A percentile compares a stretch with the other conserved stretches of the same genome.
These are phyloP conservation scores for Phialophora tarda DNA, from an alignment of 2,329 filamentous ascomycete species.

Conservation along the genomic window DNA sequence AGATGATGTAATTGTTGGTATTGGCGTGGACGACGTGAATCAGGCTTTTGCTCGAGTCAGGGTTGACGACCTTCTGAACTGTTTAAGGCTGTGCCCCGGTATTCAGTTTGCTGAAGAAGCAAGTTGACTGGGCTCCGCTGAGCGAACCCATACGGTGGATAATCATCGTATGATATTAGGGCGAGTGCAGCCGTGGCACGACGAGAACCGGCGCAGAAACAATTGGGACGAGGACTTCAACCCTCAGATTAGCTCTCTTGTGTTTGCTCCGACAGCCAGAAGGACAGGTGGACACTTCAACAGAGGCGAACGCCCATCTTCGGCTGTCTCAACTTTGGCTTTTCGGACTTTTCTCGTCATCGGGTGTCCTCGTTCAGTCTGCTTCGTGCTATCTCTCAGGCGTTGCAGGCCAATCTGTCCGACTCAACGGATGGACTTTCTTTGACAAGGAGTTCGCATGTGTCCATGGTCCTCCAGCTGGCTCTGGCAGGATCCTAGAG, in stretches of 20 bases:
- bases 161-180: background rate
- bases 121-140: background rate
- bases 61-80: constrained; percentile 45
- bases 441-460: background rate
- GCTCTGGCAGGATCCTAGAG: background rate
- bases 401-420: background rate
- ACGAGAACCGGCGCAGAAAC: background rate
- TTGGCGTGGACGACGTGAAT: constrained; percentile 48
- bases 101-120: constrained; percentile 13
- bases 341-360: constrained; percentile 36
- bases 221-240: constrained; percentile 10
- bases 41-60: constrained; percentile 45
- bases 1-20: constrained; percentile 49
- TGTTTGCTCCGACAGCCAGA: constrained; percentile 32
- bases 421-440: background rate
- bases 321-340: constrained; percentile 39
- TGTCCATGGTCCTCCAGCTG: background rate
- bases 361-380: constrained; percentile 22
- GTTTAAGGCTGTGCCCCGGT: constrained; percentile 45
- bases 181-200: background rate
- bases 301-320: constrained; percentile 7
- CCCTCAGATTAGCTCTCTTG: constrained; percentile 34
- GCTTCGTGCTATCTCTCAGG: background rate
- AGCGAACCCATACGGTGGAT: background rate
- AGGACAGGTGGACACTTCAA: constrained; percentile 6